Evolutionary conservation across 805 yeast genomes (phyloP), one percentile per base, ranked within the genome.

Genomic region (Kodamaea sagamina): DNA sequence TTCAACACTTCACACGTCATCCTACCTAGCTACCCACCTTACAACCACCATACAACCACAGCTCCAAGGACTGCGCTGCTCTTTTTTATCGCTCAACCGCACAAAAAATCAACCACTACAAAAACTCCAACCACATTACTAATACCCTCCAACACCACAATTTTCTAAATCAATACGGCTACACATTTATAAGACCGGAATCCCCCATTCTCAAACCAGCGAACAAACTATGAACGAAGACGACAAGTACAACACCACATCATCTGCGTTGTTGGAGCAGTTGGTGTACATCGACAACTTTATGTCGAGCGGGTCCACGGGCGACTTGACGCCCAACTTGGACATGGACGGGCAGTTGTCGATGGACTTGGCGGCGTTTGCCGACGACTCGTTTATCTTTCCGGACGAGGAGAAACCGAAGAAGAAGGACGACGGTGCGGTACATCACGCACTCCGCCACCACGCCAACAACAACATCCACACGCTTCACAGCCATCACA

Each of bases 331-430:
- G 43, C 75, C 70, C 39, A 68, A 65, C 61, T 52, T 55, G 54
- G 72, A 66, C 43, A 56, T 62, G 16, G 73, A 68, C 45, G 71
- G 69, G 6, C 74, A 67, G 49, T 56, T 71, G 8, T 63, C 70
- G 21, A 57, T 71, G 12, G 93, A 86, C 55, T 71, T 86, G 49
- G 86, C 88, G 12, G 90, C 89, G 1, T 86, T 86, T 72, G 92
- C 90, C 0, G 90, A 85, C 53, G 90, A 84, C 46, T 76, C 87
- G 2, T 86, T 86, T 51, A 77, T 86, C 2, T 86, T 86, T 57
- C 89, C 92, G 1, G 93, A 86, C 57, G 93, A 86, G 55, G 92
- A 85, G 26, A 84, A 84, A 57, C 83, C 84, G 1, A 72, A 59
- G 32, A 66, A 47, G 47, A 45, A 47, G 15, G 55, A 55, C 18